These are phyloP conservation scores for Oidium heveae DNA, from an alignment of 2,329 filamentous ascomycete species.

Conservation along the genomic window DNA sequence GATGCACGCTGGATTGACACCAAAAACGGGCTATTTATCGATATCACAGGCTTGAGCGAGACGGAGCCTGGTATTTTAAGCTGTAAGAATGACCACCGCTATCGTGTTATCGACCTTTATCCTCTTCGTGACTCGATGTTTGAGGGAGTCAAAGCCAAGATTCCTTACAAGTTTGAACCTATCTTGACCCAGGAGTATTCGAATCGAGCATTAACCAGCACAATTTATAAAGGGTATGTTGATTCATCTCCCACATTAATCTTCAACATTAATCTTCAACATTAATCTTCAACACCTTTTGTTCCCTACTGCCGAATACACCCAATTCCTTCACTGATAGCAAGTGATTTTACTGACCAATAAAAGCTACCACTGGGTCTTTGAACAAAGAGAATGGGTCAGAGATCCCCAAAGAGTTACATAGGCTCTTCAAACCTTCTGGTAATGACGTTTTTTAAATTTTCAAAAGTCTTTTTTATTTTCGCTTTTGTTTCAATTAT, in stretches of 20 bases:
- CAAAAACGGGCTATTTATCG: constrained; percentile 53
- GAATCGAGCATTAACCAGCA: constrained; percentile 30
- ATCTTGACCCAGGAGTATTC: constrained; percentile 42
- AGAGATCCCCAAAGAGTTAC: no score
- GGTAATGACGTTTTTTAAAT: no score
- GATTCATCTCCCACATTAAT: constrained; percentile 1
- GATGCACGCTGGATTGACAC: constrained; percentile 66
- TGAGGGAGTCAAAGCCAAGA: constrained; percentile 43
- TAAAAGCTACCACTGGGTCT: no score
- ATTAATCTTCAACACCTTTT: not conserved
- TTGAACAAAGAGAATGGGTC: no score
- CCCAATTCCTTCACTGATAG: no score
- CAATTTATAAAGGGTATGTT: constrained; percentile 34
- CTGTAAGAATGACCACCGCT: constrained; percentile 60
- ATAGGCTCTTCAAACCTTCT: no score
- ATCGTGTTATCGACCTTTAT: constrained; percentile 45
- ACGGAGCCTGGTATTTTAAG: constrained; percentile 47
- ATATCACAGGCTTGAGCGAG: constrained; percentile 56
- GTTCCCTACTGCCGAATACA: no score
- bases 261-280: not conserved
- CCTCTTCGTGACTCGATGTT: constrained; percentile 50
- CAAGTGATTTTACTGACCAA: no score
- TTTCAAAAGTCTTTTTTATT: no score
- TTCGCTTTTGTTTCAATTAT: no score
- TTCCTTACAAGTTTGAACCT: constrained; percentile 44